Conservation (phyloP, 805 yeast species). For the Candida khao-thaluensis region DNA sequence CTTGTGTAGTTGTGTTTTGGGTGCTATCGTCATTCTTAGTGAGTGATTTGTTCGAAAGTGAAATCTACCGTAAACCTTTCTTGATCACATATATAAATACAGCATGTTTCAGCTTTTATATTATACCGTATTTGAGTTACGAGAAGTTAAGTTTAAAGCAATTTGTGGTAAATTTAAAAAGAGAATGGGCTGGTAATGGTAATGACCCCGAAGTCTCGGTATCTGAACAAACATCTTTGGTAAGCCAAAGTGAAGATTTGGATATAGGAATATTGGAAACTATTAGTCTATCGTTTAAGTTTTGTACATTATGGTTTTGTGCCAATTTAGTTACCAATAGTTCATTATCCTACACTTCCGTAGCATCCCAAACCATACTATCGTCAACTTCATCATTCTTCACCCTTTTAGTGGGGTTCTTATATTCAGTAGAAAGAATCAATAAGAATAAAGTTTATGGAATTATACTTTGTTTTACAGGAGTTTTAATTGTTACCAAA, state of each 20-base stretch:
- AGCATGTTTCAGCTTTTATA: constrained; percentile 74
- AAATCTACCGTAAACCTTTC: constrained; percentile 81
- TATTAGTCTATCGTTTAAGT: constrained; percentile 69
- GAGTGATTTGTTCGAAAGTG: constrained; percentile 69
- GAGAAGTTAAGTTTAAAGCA: constrained; percentile 23
- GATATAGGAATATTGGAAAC: constrained; percentile 59
- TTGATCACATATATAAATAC: constrained; percentile 91
- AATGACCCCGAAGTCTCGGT: background rate
- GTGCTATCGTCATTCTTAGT: constrained; percentile 85
- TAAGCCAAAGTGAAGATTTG: background rate
- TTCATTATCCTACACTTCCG: constrained; percentile 82
- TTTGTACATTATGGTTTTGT: constrained; percentile 83
- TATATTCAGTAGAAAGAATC: constrained; percentile 69
- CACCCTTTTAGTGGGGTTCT: constrained; percentile 78
- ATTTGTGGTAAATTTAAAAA: constrained; percentile 23
- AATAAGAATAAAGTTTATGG: constrained; percentile 66
- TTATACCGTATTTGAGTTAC: constrained; percentile 54
- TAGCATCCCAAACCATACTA: constrained; percentile 89
- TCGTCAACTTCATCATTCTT: constrained; percentile 93
- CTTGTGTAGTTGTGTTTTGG: constrained; percentile 83
- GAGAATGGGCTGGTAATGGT: constrained; percentile 15
- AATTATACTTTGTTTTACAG: constrained; percentile 66
- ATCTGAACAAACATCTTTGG: background rate
- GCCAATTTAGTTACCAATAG: constrained; percentile 91
- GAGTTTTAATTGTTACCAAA: constrained; percentile 78